phyloP scores from a whole-genome alignment of 2,329 filamentous ascomycete genomes.

The Penicillium sp. region DNA sequence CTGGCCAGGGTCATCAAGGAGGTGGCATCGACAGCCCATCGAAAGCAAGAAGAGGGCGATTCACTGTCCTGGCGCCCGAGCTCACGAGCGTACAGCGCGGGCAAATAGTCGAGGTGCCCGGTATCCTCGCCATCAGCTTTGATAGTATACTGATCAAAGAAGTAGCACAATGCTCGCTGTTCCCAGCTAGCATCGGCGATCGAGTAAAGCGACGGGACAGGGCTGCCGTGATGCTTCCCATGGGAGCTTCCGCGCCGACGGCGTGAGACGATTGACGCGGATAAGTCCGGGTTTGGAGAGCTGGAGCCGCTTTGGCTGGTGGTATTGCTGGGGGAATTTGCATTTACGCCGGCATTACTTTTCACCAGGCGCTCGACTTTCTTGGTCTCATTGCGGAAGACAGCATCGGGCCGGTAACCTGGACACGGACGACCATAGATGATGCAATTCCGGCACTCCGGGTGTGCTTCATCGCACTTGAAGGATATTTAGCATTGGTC shows the following conservation, averaged over 20 bases:
- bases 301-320: neutral
- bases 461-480: constrained; percentile 40
- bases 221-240: neutral
- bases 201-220: constrained; percentile 18
- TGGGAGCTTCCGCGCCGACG: neutral
- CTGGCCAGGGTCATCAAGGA: constrained; percentile 37
- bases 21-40: constrained; percentile 37
- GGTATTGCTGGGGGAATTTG: neutral
- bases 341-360: constrained; percentile 14
- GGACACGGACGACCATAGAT: constrained; percentile 40
- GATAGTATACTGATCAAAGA: constrained; percentile 43
- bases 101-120: constrained; percentile 39
- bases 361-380: constrained; percentile 32
- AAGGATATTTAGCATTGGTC: constrained; percentile 3
- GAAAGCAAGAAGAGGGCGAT: constrained; percentile 30
- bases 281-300: constrained; percentile 1
- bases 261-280: neutral
- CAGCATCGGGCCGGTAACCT: constrained; percentile 37
- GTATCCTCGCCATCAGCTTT: constrained; percentile 24
- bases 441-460: constrained; percentile 37
- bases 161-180: constrained; percentile 41
- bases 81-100: constrained; percentile 35
- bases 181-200: constrained; percentile 36
- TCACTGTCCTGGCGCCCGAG: constrained; percentile 10
- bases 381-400: constrained; percentile 37